A percentile compares a stretch with the other conserved stretches of the same genome.
phyloP scores from a whole-genome alignment of 345 rosid species.

The Cardamine occulta region DNA sequence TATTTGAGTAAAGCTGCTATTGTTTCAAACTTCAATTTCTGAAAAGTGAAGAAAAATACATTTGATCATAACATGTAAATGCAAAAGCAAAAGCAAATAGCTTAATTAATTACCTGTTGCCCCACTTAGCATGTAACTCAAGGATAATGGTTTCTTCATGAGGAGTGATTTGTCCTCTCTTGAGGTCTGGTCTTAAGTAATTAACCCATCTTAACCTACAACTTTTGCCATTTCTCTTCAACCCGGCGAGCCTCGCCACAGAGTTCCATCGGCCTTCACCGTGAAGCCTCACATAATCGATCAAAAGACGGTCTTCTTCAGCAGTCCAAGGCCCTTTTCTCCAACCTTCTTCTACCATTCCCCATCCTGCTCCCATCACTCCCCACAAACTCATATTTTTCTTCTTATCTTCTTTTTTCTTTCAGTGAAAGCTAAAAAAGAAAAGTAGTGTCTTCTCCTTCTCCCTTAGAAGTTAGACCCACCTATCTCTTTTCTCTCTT shows the following conservation, averaged over 20 bases:
- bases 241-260: slow-evolving; percentile 83
- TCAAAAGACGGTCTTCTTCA: slow-evolving; percentile 81
- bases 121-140: slow-evolving; percentile 92
- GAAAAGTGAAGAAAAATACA: not conserved
- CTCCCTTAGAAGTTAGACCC: slow-evolving; percentile 14
- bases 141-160: slow-evolving; percentile 81
- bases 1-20: slow-evolving; percentile 4
- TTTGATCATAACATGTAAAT: not conserved
- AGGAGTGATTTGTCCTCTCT: slow-evolving; percentile 93
- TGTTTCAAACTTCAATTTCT: not conserved
- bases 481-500: slow-evolving; percentile 19
- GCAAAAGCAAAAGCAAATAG: not conserved
- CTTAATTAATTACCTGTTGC: slow-evolving; percentile 62
- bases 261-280: slow-evolving; percentile 97
- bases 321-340: slow-evolving; percentile 98
- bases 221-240: slow-evolving; percentile 93
- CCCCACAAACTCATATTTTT: slow-evolving; percentile 68
- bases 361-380: slow-evolving; percentile 76
- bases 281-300: slow-evolving; percentile 70
- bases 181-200: slow-evolving; percentile 90
- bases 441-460: slow-evolving; percentile 15
- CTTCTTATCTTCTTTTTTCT: not conserved
- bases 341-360: slow-evolving; percentile 71
- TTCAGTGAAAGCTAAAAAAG: not conserved
- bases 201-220: slow-evolving; percentile 97